Evolutionary conservation across 2,329 filamentous ascomycete species (phyloP), one percentile per base, ranked within the genome.

Genomic region (Curvularia sp.): DNA sequence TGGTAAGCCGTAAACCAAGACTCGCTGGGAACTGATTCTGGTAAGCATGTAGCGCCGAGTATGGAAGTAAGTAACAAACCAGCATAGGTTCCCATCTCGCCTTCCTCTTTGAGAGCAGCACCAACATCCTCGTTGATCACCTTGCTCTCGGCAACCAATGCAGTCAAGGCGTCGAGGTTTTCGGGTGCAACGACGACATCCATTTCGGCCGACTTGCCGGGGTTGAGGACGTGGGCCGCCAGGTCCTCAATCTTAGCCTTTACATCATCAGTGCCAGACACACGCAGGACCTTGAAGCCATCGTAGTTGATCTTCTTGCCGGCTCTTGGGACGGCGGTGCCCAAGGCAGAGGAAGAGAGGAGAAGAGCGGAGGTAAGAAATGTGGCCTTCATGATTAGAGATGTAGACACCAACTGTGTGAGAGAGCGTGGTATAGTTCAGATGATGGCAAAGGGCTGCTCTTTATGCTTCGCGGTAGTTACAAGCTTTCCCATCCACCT

Each of bases 1-100:
- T 77, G 75, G 55, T 77, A 77, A 10, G 74, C 68, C 3, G 71
- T 75, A 57, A 77, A 77, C 73, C 73, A 77, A 7, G 66, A 64
- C 59, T 74, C 74, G 35, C 65, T 69, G 6, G 74, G 74, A 0
- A 75, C 73, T 72, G 15, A 0, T 12, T 6, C 5, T 12, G 20
- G 20, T 70, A 12, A 70, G 53, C 22, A 24, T 18, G 1, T 13
- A 13, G 38, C 22, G 18, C 33, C 7, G 10, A 20, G 26, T 5
- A 6, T 31, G n/a, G 10, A n/a, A 46, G 15, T n/a, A 28, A 10
- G 12, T 2, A n/a, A 64, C 57, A 10, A 57, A 74, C 73, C 73
- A 31, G 72, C 71, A 52, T 71, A 70, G 10, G 61, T 59, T 22
- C 63, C 53, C 49, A 75, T 59, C 48, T 72, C 63, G 38, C 67